Evolutionary conservation across 179 eudicot genomes (phyloP).

Genomic region (Amaranthus tricolor): DNA sequence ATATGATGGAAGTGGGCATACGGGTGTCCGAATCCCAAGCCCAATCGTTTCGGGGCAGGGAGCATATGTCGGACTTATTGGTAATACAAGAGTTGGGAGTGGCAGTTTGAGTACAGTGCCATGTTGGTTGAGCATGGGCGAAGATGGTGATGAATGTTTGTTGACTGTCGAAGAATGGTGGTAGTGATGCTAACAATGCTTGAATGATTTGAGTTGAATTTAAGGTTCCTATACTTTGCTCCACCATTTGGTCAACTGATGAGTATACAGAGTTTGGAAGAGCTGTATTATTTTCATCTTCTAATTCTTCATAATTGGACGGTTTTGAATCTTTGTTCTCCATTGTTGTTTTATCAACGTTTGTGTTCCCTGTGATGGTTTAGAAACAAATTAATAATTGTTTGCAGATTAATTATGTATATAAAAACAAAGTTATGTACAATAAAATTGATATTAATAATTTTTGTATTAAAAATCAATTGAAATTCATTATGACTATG

Average conservation of each 20-base stretch:
- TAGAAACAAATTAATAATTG: background rate
- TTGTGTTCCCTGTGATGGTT: no score
- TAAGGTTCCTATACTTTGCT: constrained; percentile 3
- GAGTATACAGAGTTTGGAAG: background rate
- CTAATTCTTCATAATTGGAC: background rate
- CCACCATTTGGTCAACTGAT: constrained; percentile 18
- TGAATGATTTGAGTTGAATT: constrained; percentile 14
- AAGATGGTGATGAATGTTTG: constrained; percentile 24
- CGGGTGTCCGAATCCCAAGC: constrained; percentile 18
- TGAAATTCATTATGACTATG: no score
- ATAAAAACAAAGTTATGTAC: no score
- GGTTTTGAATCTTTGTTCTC: no score
- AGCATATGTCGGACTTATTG: constrained; percentile 12
- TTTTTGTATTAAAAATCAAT: no score
- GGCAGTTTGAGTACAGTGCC: constrained; percentile 7
- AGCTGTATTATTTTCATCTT: background rate
- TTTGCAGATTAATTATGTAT: no score
- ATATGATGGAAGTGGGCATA: constrained; percentile 19
- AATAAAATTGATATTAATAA: no score
- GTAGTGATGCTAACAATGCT: constrained; percentile 8
- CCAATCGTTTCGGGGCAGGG: constrained; percentile 16
- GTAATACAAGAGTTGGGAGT: constrained; percentile 1
- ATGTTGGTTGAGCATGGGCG: constrained; percentile 26
- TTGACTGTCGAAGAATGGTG: constrained; percentile 18
- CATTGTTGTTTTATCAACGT: no score